phyloP scores from a whole-genome alignment of 192 early-diverging fungal genomes.

The Entomortierella parvispora region DNA sequence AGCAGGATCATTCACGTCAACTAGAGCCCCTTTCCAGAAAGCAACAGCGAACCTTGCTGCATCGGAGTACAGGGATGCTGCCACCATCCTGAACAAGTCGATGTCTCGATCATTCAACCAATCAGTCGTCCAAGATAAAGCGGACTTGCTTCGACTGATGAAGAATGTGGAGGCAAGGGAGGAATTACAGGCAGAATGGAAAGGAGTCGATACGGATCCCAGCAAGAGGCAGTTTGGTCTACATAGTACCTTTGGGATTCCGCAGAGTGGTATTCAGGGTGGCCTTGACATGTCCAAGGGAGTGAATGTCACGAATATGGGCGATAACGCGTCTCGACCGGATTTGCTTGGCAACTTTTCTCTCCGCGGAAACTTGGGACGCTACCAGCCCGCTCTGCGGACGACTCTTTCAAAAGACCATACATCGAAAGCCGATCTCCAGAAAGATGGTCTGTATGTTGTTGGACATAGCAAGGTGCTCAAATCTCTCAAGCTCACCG shows the following conservation, averaged over 20 bases:
- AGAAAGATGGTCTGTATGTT: slow-evolving; percentile 47
- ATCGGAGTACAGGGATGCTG: slow-evolving; percentile 32
- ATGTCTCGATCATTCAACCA: slow-evolving; percentile 40
- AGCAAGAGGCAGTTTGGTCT: slow-evolving; percentile 31
- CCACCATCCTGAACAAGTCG: slow-evolving; percentile 45
- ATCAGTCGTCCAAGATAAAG: slow-evolving; percentile 24
- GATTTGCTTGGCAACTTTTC: slow-evolving; percentile 24
- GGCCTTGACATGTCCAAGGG: slow-evolving; percentile 24
- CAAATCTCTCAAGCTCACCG: slow-evolving; percentile 38
- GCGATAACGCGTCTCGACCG: slow-evolving; percentile 13
- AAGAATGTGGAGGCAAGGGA: slow-evolving; percentile 41
- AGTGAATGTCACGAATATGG: slow-evolving; percentile 2
- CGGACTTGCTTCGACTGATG: slow-evolving; percentile 34
- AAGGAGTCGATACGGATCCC: slow-evolving; percentile 20
- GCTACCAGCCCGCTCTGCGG: slow-evolving; percentile 37
- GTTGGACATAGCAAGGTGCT: slow-evolving; percentile 38
- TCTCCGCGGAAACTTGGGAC: slow-evolving; percentile 14
- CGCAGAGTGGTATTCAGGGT: slow-evolving; percentile 10
- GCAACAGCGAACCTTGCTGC: background rate
- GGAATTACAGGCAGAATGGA: slow-evolving; percentile 37
- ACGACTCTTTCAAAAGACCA: slow-evolving; percentile 52
- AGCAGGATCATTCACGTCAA: slow-evolving; percentile 7
- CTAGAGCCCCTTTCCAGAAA: slow-evolving; percentile 26
- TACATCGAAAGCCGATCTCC: slow-evolving; percentile 43
- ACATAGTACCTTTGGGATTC: slow-evolving; percentile 19